A percentile compares a stretch with the other conserved stretches of the same genome.
Evolutionary conservation across 495 filamentous ascomycete genomes (phyloP).

Genomic region (Hypoxylon crocopeplum): DNA sequence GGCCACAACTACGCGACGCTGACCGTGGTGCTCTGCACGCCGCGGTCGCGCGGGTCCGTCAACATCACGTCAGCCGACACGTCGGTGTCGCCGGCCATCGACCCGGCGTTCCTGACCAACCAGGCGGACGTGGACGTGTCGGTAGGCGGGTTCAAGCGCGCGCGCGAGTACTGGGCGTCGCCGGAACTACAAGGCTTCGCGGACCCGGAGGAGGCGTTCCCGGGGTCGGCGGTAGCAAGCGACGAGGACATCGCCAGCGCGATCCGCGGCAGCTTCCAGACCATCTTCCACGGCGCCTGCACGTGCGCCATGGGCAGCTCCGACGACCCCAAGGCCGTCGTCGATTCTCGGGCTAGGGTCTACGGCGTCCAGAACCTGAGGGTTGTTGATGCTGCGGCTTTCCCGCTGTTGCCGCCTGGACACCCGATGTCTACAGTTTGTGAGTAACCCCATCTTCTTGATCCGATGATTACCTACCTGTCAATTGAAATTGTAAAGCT

Average conservation of each 20-base stretch:
- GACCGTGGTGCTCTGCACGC: constrained; percentile 50
- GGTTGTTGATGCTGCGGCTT: constrained; percentile 65
- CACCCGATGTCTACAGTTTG: constrained; percentile 59
- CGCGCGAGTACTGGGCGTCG: constrained; percentile 46
- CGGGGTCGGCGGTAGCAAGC: constrained; percentile 53
- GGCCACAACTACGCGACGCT: constrained; percentile 57
- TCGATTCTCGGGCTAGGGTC: constrained; percentile 58
- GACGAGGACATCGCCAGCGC: constrained; percentile 59
- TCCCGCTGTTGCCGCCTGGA: constrained; percentile 63
- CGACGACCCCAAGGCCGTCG: constrained; percentile 52
- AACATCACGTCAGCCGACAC: constrained; percentile 55
- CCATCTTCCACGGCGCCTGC: constrained; percentile 58
- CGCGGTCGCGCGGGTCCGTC: constrained; percentile 62
- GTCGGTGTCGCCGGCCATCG: constrained; percentile 57
- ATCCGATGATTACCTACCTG: too few species aligned
- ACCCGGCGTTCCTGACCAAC: constrained; percentile 61
- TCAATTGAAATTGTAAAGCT: too few species aligned
- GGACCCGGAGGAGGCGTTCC: constrained; percentile 38
- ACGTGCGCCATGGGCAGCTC: constrained; percentile 65
- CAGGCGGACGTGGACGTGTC: constrained; percentile 61
- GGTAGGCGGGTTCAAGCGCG: constrained; percentile 61
- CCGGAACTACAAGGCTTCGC: too few species aligned
- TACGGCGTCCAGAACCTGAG: constrained; percentile 59
- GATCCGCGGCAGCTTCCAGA: constrained; percentile 47
- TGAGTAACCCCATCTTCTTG: too few species aligned